These are phyloP conservation scores for Basipetospora chlamydospora DNA, from an alignment of 2,329 filamentous ascomycete species.

Conservation along the genomic window DNA sequence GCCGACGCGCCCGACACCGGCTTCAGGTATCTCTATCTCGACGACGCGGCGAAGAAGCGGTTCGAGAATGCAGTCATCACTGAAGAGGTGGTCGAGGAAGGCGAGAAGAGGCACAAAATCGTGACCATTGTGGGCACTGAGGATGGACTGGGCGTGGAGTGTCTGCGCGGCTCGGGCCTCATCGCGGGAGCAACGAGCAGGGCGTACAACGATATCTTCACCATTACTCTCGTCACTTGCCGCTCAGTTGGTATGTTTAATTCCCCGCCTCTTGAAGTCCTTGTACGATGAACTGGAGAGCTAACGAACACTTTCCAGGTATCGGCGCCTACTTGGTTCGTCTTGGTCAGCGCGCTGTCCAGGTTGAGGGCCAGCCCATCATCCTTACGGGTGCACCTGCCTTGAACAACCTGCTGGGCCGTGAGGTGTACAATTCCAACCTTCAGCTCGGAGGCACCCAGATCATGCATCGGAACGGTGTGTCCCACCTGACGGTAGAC, in stretches of 20 bases:
- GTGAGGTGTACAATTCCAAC: conserved; percentile 98
- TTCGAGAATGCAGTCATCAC: conserved; percentile 68
- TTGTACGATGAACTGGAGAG: too few relatives aligned
- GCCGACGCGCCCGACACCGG: conserved; percentile 64
- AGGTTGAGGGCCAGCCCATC: conserved; percentile 97
- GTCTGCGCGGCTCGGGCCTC: conserved; percentile 87
- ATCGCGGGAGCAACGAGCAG: conserved; percentile 95
- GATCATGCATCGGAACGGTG: conserved; percentile 99
- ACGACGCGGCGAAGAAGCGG: conserved; percentile 68
- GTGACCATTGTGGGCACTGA: conserved; percentile 85
- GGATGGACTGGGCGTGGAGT: conserved; percentile 95
- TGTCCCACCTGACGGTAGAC: conserved; percentile 95
- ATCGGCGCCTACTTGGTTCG: conserved; percentile 98
- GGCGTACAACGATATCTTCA: conserved; percentile 98
- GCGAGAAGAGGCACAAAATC: conserved; percentile 87
- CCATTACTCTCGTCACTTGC: conserved; percentile 91
- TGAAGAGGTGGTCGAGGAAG: conserved; percentile 71
- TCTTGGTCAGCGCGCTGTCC: conserved; percentile 93
- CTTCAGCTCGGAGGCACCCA: conserved; percentile 98
- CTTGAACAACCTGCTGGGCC: conserved; percentile 94
- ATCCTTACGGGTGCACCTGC: conserved; percentile 95
- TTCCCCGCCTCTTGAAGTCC: conserved; percentile 6
- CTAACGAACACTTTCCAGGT: conserved; percentile 27
- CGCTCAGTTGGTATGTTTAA: conserved; percentile 69
- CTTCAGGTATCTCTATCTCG: conserved; percentile 95